A percentile compares a stretch with the other conserved stretches of the same genome.
phyloP scores from a whole-genome alignment of 163 green algal genomes.

The Scenedesmus sp. region DNA sequence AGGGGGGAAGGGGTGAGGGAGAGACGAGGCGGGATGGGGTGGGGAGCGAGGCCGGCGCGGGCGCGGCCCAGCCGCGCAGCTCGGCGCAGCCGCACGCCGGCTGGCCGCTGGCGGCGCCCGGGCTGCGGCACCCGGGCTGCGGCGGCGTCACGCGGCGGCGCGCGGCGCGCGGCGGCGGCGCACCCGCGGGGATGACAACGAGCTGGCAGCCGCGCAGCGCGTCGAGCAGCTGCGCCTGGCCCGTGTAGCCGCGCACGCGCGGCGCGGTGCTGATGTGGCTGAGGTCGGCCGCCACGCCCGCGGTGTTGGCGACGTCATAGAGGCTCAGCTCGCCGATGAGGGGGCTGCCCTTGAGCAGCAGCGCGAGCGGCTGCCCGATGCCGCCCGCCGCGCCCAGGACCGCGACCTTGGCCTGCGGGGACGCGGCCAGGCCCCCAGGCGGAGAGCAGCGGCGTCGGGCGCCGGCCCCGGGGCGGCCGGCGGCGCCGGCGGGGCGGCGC shows the following conservation, averaged over 20 bases:
- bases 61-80: too few relatives aligned
- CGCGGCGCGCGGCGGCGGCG: slow-evolving; percentile 1
- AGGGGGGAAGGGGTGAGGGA: too few relatives aligned
- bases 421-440: too few relatives aligned
- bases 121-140: too few relatives aligned
- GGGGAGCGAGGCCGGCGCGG: too few relatives aligned
- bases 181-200: slow-evolving; percentile 96
- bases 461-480: too few relatives aligned
- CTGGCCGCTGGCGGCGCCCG: too few relatives aligned
- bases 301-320: slow-evolving; percentile 97
- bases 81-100: too few relatives aligned
- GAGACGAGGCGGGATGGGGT: too few relatives aligned
- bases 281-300: slow-evolving; percentile 95
- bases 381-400: slow-evolving; percentile 95
- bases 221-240: slow-evolving; percentile 85
- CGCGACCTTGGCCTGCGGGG: slow-evolving; percentile 85
- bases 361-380: slow-evolving; percentile 96
- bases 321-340: slow-evolving; percentile 91
- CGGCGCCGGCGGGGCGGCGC: too few relatives aligned
- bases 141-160: too few relatives aligned
- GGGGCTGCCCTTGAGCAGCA: slow-evolving; percentile 95
- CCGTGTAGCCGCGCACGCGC: slow-evolving; percentile 73
- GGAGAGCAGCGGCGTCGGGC: too few relatives aligned
- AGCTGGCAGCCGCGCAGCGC: slow-evolving; percentile 88
- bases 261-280: slow-evolving; percentile 93